Conservation (phyloP, 768 basidiomycete species). For the Neoboletus brunneissimus region DNA sequence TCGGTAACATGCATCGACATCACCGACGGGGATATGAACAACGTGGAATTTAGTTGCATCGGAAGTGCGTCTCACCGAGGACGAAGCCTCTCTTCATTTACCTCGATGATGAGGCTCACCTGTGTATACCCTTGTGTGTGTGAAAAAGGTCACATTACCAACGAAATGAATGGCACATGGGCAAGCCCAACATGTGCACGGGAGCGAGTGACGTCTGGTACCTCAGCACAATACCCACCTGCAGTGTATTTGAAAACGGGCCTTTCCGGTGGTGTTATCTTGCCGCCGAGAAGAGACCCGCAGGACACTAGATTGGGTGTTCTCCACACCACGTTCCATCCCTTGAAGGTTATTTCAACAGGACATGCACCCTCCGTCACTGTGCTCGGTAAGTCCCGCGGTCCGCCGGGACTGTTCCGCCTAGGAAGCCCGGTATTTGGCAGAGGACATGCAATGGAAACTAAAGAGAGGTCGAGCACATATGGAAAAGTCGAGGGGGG, state of each 20-base stretch:
- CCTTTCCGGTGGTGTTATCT: conserved; percentile 21
- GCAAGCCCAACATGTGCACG: conserved; percentile 12
- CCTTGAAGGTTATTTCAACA: conserved; percentile 29
- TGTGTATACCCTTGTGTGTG: not conserved
- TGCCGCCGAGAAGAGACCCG: conserved; percentile 8
- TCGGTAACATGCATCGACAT: conserved; percentile 2
- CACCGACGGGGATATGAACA: conserved; percentile 11
- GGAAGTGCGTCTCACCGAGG: conserved; percentile 16
- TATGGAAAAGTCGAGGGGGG: conserved; percentile 19
- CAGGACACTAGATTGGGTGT: conserved; percentile 9
- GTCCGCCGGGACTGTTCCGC: conserved; percentile 13
- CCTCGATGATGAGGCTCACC: not conserved
- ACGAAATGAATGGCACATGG: conserved; percentile 25
- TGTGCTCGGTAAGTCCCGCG: conserved; percentile 24
- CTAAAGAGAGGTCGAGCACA: conserved; percentile 13
- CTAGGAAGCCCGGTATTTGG: conserved; percentile 12
- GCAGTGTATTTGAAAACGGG: conserved; percentile 22
- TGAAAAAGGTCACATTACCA: conserved; percentile 4
- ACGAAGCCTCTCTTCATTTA: conserved; percentile 7
- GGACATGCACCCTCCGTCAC: not conserved
- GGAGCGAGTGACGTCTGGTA: conserved; percentile 23
- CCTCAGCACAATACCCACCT: not conserved
- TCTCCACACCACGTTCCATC: conserved; percentile 34
- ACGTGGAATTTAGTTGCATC: conserved; percentile 9
- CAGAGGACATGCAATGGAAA: conserved; percentile 3